Conservation (phyloP, 305 asterid genomes). For the Andrographis paniculata region DNA sequence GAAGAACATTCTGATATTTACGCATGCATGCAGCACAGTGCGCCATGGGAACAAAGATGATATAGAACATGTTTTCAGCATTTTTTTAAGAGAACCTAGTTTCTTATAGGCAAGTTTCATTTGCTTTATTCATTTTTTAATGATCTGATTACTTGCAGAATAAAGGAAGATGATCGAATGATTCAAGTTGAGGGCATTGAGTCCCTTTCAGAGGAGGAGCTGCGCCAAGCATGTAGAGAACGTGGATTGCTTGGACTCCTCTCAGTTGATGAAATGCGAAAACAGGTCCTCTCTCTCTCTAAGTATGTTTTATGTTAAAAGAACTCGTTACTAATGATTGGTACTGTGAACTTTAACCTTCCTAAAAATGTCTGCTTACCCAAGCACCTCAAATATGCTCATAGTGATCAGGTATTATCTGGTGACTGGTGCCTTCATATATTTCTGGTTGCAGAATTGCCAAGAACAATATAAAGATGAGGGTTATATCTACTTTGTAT, state of each 20-base stretch:
- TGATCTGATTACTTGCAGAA: constrained; percentile 41
- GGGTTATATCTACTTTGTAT: not conserved
- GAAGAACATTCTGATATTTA: not conserved
- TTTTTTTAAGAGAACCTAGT: not conserved
- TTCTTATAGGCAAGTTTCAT: not conserved
- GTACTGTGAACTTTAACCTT: constrained; percentile 6
- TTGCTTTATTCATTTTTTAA: constrained; percentile 5
- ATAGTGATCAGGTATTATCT: constrained; percentile 9
- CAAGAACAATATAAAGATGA: constrained; percentile 4
- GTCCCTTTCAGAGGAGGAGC: constrained; percentile 91
- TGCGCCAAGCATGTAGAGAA: constrained; percentile 92
- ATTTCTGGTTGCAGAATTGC: constrained; percentile 9
- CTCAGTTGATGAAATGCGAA: constrained; percentile 87
- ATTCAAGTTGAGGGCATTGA: constrained; percentile 91
- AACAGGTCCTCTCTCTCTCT: constrained; percentile 44
- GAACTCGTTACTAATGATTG: constrained; percentile 7
- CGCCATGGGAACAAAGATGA: constrained; percentile 10
- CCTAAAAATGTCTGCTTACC: constrained; percentile 6
- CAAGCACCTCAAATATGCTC: constrained; percentile 7
- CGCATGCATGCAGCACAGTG: not conserved
- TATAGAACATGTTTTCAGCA: constrained; percentile 1
- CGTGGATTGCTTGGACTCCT: constrained; percentile 93
- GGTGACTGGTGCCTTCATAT: constrained; percentile 6
- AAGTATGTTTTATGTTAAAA: constrained; percentile 12
- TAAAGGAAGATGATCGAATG: constrained; percentile 84